Conservation (phyloP, 306 rosid genomes). For the Prunus fruticosa region DNA sequence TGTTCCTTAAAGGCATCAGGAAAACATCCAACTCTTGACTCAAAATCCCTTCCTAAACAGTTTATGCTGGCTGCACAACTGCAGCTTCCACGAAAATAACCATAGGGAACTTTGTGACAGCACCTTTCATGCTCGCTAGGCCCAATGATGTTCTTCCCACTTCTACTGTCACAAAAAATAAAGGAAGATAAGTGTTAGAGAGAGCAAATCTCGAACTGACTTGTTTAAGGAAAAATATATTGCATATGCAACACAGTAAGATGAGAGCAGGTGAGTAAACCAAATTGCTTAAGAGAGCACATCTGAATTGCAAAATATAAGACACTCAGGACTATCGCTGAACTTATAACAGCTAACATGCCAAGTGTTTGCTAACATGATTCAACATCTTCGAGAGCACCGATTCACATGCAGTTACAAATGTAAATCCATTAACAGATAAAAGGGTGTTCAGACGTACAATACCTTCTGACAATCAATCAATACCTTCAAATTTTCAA, state of each 20-base stretch:
- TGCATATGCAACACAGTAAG: background rate
- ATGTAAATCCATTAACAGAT: background rate
- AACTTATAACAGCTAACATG: background rate
- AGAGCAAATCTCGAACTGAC: constrained; percentile 4
- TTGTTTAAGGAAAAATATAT: background rate
- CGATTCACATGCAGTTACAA: background rate
- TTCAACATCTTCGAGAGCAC: background rate
- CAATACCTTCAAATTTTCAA: background rate
- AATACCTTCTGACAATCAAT: background rate
- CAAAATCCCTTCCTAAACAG: constrained; percentile 29
- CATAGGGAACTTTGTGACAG: constrained; percentile 29
- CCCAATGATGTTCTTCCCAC: constrained; percentile 27
- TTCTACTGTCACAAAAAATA: constrained; percentile 40
- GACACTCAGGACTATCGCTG: background rate
- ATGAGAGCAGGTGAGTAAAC: constrained; percentile 6
- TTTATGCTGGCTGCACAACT: constrained; percentile 24
- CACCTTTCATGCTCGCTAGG: constrained; percentile 36
- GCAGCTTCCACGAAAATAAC: constrained; percentile 27
- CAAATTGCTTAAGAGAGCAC: background rate
- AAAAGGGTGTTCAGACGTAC: background rate
- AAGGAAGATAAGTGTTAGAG: constrained; percentile 9
- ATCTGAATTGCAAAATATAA: background rate
- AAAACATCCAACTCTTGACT: constrained; percentile 31
- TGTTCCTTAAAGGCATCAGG: constrained; percentile 23
- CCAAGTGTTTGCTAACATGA: background rate